Evolutionary conservation across 352 stramenopile species (phyloP).

Genomic region (Globisporangium irregulare): DNA sequence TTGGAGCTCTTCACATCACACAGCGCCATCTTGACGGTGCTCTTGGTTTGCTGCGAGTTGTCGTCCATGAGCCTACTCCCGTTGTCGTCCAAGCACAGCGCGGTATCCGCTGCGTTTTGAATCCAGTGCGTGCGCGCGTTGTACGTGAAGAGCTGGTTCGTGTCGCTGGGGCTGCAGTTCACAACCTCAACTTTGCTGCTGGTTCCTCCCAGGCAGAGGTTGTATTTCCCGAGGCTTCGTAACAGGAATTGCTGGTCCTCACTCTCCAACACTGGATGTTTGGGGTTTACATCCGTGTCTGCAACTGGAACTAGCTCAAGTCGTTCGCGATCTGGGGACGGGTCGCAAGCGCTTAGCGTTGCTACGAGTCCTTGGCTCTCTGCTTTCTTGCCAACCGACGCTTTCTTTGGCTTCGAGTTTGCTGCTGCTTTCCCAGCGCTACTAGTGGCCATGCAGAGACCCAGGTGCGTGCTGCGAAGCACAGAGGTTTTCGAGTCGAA

Average conservation of each 20-base stretch:
- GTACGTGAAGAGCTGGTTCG: slow-evolving; percentile 11
- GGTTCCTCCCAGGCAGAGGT: slow-evolving; percentile 8
- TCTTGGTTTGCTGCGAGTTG: background rate
- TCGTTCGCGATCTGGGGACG: background rate
- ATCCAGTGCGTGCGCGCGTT: slow-evolving; percentile 5
- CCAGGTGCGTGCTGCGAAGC: slow-evolving; percentile 6
- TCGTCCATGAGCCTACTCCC: background rate
- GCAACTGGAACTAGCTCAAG: background rate
- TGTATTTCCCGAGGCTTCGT: slow-evolving; percentile 11
- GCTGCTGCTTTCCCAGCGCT: background rate
- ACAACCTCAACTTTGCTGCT: slow-evolving; percentile 1
- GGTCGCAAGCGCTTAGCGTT: background rate
- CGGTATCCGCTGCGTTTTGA: background rate
- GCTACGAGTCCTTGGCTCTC: background rate
- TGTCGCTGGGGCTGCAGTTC: background rate
- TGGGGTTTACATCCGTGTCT: background rate
- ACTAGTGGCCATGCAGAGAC: slow-evolving; percentile 9
- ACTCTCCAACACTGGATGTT: background rate
- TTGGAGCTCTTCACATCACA: slow-evolving; percentile 4
- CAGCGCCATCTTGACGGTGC: background rate
- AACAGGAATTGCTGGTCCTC: slow-evolving; percentile 7
- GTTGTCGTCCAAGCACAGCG: slow-evolving; percentile 15
- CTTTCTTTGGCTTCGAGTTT: background rate
- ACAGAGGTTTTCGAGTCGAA: background rate
- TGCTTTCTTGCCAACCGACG: background rate